phyloP scores from a whole-genome alignment of 2,329 filamentous ascomycete species.

The Sphaerostilbella broomeana region DNA sequence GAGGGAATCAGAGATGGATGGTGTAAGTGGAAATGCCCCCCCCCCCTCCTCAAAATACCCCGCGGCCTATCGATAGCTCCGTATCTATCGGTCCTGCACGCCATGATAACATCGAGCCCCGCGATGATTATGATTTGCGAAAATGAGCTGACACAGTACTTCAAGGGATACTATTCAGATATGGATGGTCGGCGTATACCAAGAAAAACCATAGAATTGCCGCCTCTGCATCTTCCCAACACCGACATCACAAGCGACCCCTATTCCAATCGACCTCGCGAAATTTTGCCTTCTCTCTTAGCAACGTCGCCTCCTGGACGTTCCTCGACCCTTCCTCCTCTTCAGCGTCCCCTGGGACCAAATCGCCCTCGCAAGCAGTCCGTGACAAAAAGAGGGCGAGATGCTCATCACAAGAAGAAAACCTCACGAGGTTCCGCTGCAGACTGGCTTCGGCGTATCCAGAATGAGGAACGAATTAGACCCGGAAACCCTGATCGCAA shows the following conservation, averaged over 20 bases:
- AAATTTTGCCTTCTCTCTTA: slow-evolving; percentile 76
- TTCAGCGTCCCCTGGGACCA: slow-evolving; percentile 66
- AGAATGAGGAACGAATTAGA: slow-evolving; percentile 59
- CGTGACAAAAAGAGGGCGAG: slow-evolving; percentile 69
- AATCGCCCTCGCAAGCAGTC: slow-evolving; percentile 78
- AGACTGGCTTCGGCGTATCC: slow-evolving; percentile 54
- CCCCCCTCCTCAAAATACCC: slow-evolving; percentile 16
- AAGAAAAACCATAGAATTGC: slow-evolving; percentile 65
- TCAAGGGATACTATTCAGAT: slow-evolving; percentile 63
- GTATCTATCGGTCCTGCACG: background rate
- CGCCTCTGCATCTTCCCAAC: slow-evolving; percentile 55
- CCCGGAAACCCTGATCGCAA: slow-evolving; percentile 66
- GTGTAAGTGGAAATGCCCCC: slow-evolving; percentile 44
- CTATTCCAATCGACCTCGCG: slow-evolving; percentile 58
- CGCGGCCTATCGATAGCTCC: slow-evolving; percentile 23
- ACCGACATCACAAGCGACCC: slow-evolving; percentile 71
- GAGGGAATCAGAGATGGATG: slow-evolving; percentile 70
- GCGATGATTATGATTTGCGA: background rate
- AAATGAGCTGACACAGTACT: slow-evolving; percentile 1
- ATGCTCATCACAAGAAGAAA: slow-evolving; percentile 64
- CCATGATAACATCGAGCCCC: slow-evolving; percentile 9
- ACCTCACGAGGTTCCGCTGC: slow-evolving; percentile 65
- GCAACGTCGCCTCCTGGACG: slow-evolving; percentile 76
- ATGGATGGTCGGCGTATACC: slow-evolving; percentile 57
- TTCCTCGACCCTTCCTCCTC: slow-evolving; percentile 79